Evolutionary conservation across 1,284 basidiomycete genomes (phyloP), one percentile per base, ranked within the genome.

Genomic region (Fomes fomentarius): DNA sequence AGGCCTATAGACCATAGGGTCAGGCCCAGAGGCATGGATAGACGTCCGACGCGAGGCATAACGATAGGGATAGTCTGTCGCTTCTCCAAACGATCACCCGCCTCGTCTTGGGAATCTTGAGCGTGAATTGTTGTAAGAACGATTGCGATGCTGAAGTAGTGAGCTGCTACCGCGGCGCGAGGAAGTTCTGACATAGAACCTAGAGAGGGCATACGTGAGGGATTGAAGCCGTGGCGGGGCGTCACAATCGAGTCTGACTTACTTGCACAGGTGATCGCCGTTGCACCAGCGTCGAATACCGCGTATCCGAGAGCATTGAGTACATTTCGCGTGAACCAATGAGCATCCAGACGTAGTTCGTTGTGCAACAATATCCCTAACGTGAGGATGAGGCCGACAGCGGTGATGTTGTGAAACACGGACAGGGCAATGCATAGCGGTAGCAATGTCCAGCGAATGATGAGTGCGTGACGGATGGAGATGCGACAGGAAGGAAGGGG

Each of bases 401-500:
- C 1, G 1, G 28, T 12, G 28, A 30, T 30, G 12, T 30, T 30
- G 28, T 30, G 6, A 12, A 30, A 12, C 6, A 12, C 28, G 28
- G 50, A 52, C 8, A 47, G 5, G 52, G 75, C 72, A 34, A 76
- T 72, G 2, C 71, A 65, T 12, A 74, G 52, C 33, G 69, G 56
- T 45, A 69, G 70, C 37, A 73, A 70, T 4, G 73, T 24, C 71
- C 73, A 74, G 14, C 75, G 71, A 6, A 79, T 65, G 2, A 59
- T 39, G 7, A 54, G 54, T 3, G 77, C 71, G 19, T 65, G 62
- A 3, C 43, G 33, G n/a, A 74, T 46, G n/a, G 74, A 64, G 26
- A 80, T 73, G 3, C 74, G 70, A 8, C 72, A 69, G 2, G 77
- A 64, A 1, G 78, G 76, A 14, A 80, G 61, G 4, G 78, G 78